phyloP scores from a whole-genome alignment of 495 filamentous ascomycete species.

The Baudoinia panamericana region DNA sequence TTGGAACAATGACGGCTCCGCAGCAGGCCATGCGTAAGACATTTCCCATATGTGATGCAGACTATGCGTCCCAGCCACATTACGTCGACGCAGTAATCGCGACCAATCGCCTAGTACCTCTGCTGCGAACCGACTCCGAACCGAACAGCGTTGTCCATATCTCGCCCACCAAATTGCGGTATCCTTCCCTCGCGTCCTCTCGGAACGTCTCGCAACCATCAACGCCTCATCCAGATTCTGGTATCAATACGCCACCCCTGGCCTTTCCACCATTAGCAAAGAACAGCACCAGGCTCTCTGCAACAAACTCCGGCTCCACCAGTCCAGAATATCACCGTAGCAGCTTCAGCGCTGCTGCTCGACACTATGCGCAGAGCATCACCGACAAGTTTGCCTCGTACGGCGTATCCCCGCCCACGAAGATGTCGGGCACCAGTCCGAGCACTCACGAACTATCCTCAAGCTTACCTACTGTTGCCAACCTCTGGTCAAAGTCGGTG shows the following conservation, averaged over 20 bases:
- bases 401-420: constrained; percentile 16
- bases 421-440: constrained; percentile 11
- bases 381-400: constrained; percentile 16
- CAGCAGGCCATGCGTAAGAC: too few species aligned
- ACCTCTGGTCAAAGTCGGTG: constrained; percentile 18
- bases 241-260: constrained; percentile 10
- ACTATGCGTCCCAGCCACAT: neutral
- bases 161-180: constrained; percentile 2
- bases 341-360: constrained; percentile 19
- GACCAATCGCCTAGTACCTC: neutral
- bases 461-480: constrained; percentile 1
- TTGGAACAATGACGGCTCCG: too few species aligned
- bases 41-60: too few species aligned
- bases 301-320: neutral
- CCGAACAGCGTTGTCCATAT: neutral
- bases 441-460: constrained; percentile 7
- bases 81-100: too few species aligned
- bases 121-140: neutral
- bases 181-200: neutral
- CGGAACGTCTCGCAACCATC: constrained; percentile 5
- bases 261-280: constrained; percentile 3
- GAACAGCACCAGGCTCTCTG: constrained; percentile 1
- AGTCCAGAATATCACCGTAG: constrained; percentile 17
- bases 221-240: constrained; percentile 12
- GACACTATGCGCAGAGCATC: constrained; percentile 18